These are phyloP conservation scores for Hymenoscyphus repandus DNA, from an alignment of 2,329 filamentous ascomycete species.

Conservation along the genomic window DNA sequence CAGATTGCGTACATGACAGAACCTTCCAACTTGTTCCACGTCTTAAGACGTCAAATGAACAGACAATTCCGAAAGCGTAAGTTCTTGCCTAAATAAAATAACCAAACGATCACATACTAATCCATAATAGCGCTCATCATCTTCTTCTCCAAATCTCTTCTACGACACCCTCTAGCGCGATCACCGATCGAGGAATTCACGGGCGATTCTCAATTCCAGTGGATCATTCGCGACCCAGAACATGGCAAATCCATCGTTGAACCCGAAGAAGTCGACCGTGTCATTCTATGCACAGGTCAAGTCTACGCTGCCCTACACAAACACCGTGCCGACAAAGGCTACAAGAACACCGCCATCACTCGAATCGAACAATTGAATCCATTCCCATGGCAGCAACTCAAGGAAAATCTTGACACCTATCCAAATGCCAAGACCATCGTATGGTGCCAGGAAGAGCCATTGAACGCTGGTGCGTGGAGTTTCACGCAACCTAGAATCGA, in stretches of 20 bases:
- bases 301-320: slow-evolving; percentile 88
- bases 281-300: slow-evolving; percentile 91
- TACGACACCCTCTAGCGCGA: slow-evolving; percentile 88
- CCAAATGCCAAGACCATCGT: slow-evolving; percentile 97
- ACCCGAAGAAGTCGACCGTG: slow-evolving; percentile 84
- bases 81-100: slow-evolving; percentile 34
- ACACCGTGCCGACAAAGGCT: slow-evolving; percentile 78
- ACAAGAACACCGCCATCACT: slow-evolving; percentile 89
- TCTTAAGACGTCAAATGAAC: slow-evolving; percentile 95
- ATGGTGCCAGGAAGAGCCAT: slow-evolving; percentile 94
- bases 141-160: slow-evolving; percentile 97
- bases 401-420: slow-evolving; percentile 95
- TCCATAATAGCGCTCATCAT: slow-evolving; percentile 68
- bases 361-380: slow-evolving; percentile 97
- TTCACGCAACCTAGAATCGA: slow-evolving; percentile 97
- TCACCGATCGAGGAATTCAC: slow-evolving; percentile 88
- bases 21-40: slow-evolving; percentile 93
- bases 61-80: slow-evolving; percentile 98
- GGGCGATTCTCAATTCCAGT: slow-evolving; percentile 87
- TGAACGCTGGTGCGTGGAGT: slow-evolving; percentile 95
- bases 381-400: slow-evolving; percentile 96
- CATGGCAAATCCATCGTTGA: slow-evolving; percentile 74
- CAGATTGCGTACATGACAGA: slow-evolving; percentile 98
- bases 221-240: slow-evolving; percentile 88
- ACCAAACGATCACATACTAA: slow-evolving; percentile 15